Conservation (phyloP, 495 filamentous ascomycete genomes). For the Aspergillus panamensis region DNA sequence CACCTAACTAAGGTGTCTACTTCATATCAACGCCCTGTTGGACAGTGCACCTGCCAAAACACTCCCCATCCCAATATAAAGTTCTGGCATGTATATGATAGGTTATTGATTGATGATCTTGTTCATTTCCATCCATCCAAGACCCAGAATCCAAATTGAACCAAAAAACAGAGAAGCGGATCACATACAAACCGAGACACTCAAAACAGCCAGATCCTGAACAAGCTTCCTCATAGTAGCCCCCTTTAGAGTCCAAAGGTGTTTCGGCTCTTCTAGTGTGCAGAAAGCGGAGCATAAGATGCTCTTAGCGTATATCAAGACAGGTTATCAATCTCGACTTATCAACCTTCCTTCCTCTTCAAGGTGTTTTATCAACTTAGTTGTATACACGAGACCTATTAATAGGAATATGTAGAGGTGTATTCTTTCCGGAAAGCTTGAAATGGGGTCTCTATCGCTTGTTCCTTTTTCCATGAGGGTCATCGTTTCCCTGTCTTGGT, state of each 20-base stretch:
- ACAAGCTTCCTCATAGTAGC: slow-evolving; percentile 23
- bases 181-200: not conserved
- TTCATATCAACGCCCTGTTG: not conserved
- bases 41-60: not conserved
- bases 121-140: not conserved
- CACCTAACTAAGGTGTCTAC: not conserved
- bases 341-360: not conserved
- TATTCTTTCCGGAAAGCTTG: no score
- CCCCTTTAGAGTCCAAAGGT: slow-evolving; percentile 13
- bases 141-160: not conserved
- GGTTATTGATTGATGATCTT: no score
- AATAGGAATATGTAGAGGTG: no score
- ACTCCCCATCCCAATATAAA: not conserved
- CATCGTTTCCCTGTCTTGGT: no score
- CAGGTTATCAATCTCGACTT: not conserved
- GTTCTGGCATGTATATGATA: no score
- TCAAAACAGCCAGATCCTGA: slow-evolving; percentile 15
- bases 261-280: slow-evolving; percentile 16
- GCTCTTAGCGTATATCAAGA: slow-evolving; percentile 19
- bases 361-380: not conserved
- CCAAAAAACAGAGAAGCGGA: not conserved
- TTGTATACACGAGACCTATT: no score
- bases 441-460: no score
- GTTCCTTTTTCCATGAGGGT: no score
- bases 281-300: slow-evolving; percentile 19